Evolutionary conservation across 148 eudicot genomes (phyloP).

Genomic region (Chenopodium quinoa): DNA sequence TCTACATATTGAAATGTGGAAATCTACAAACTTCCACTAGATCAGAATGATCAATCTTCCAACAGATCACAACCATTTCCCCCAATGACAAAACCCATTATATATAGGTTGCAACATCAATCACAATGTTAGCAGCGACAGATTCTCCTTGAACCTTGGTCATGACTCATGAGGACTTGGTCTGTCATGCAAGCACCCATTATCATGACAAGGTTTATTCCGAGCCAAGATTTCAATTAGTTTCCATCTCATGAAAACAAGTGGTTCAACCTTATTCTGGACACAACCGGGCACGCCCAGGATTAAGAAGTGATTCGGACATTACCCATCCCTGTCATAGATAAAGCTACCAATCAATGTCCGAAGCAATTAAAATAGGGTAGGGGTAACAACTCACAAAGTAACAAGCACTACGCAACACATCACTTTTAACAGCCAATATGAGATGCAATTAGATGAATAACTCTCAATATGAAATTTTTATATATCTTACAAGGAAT

Average conservation of each 20-base stretch:
- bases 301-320: constrained; percentile 96
- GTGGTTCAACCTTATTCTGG: background rate
- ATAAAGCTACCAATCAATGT: background rate
- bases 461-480: background rate
- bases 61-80: background rate
- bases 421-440: background rate
- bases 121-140: background rate
- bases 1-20: background rate
- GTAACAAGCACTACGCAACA: background rate
- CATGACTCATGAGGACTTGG: background rate
- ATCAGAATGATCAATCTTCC: background rate
- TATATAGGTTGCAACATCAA: background rate
- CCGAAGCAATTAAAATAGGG: background rate
- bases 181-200: background rate
- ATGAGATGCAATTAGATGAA: background rate
- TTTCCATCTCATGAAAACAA: background rate
- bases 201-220: background rate
- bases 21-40: background rate
- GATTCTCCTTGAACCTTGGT: background rate
- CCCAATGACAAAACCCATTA: background rate
- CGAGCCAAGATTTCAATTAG: constrained; percentile 8
- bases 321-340: constrained; percentile 90
- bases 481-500: background rate
- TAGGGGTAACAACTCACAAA: background rate
- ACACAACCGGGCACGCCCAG: constrained; percentile 83